phyloP scores from a whole-genome alignment of 192 early-diverging fungal species.

The Podila horticola region DNA sequence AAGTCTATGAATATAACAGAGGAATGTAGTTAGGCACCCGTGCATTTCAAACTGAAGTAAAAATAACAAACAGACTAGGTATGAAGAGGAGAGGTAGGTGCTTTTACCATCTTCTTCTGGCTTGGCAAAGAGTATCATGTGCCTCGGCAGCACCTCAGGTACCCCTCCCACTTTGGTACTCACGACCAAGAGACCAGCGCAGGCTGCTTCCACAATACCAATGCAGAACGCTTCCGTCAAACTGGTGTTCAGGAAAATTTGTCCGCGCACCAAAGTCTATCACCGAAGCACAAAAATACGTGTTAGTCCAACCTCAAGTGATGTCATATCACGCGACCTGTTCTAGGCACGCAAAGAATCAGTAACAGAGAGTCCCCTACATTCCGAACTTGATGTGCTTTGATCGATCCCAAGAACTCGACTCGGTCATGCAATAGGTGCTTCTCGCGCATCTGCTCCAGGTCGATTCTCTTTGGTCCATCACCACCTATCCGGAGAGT shows the following conservation, averaged over 20 bases:
- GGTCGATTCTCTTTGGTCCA: conserved; percentile 94
- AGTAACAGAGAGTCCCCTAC: conserved; percentile 53
- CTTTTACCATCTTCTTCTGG: conserved; percentile 84
- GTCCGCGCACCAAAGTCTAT: conserved; percentile 80
- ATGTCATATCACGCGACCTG: neutral
- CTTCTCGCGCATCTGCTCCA: conserved; percentile 98
- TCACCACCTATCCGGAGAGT: conserved; percentile 65
- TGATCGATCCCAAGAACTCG: conserved; percentile 84
- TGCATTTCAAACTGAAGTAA: neutral
- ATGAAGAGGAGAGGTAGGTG: neutral
- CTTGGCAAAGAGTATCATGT: conserved; percentile 92
- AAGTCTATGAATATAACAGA: conserved; percentile 58
- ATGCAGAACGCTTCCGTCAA: conserved; percentile 99
- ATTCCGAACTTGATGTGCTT: conserved; percentile 83
- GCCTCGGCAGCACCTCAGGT: conserved; percentile 91
- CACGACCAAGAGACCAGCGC: conserved; percentile 92
- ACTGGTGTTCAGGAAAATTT: conserved; percentile 97
- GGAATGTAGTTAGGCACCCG: no score
- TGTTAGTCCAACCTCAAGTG: no score
- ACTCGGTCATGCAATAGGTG: conserved; percentile 94
- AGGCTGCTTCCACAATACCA: conserved; percentile 97
- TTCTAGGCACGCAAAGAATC: neutral
- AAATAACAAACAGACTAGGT: neutral
- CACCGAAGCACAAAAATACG: conserved; percentile 5
- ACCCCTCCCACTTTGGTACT: conserved; percentile 97